phyloP scores from a whole-genome alignment of 768 basidiomycete species.

The Calocera viscosa region DNA sequence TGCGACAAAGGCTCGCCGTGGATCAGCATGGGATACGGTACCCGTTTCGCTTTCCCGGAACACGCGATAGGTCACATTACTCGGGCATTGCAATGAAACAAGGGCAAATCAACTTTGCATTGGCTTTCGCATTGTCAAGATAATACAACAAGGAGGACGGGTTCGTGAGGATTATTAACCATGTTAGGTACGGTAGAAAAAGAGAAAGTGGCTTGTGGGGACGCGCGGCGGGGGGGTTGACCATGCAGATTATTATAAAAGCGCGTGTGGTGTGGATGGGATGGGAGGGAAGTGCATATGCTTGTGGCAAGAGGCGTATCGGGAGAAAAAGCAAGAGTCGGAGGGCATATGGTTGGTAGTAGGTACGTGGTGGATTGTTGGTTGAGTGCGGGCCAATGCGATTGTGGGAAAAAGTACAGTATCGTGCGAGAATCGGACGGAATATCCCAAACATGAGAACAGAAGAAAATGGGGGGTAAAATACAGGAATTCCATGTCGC shows the following conservation, averaged over 20 bases:
- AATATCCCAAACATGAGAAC: conserved; percentile 3
- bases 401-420: not conserved
- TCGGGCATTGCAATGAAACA: too few species aligned
- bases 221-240: too few species aligned
- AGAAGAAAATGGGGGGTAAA: not conserved
- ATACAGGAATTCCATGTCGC: not conserved
- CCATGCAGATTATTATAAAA: not conserved
- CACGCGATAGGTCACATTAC: too few species aligned
- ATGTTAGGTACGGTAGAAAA: not conserved
- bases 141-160: conserved; percentile 2
- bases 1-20: too few species aligned
- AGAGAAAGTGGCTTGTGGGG: not conserved
- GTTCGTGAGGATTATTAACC: not conserved
- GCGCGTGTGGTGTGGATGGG: not conserved
- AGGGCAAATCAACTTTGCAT: not conserved
- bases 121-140: conserved; percentile 6
- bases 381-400: not conserved
- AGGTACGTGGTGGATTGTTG: not conserved
- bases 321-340: too few species aligned
- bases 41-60: too few species aligned
- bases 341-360: too few species aligned
- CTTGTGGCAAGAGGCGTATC: too few species aligned
- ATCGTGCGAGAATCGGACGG: not conserved
- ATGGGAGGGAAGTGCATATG: not conserved
- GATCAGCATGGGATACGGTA: too few species aligned